Evolutionary conservation across 768 basidiomycete genomes (phyloP), one percentile per base, ranked within the genome.

Genomic region (Chalciporus chontae): DNA sequence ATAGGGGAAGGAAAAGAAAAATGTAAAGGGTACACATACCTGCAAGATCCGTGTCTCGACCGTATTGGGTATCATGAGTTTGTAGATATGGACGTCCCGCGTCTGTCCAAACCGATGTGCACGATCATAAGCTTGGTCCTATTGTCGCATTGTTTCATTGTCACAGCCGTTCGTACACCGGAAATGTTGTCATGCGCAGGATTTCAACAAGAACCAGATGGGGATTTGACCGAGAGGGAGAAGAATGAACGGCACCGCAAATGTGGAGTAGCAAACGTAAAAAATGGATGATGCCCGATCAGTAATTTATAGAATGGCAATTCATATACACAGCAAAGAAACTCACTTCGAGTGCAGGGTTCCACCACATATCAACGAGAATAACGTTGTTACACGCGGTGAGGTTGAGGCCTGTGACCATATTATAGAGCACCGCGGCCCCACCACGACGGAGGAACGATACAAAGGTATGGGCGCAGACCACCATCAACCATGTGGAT

Each of bases 381-480:
- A 97, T 87, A 34, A 97, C 94, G 56, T 95, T 91, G 66, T 94
- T 95, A 69, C 94, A 97, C 32, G 84, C 85, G 0, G 92, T 93
- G 60, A 97, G 65, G 64, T 97, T 96, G 40, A 97, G 79, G 40
- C 93, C 92, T 83, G 55, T 18, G 50, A 39, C 18, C 45, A 53
- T n/a, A 15, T 50, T 50, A 14, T 48, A 8, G 15, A 29, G 19
- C 44, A 27, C 41, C 45, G 19, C 34, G 31, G 29, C n/a, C 39
- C 45, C 36, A 17, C 23, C 46, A 37, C 40, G 43, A n/a, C 56
- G 45, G 40, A 46, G 27, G 18, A 26, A 26, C 8, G 24, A 52
- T 27, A 38, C 11, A 24, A 21, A 27, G 26, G 26, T 45, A 19
- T 27, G 45, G 14, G 26, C 21, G 27, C 23, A 34, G 29, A 41